phyloP scores from a whole-genome alignment of 1,284 basidiomycete genomes.

The Peniophora sp. region DNA sequence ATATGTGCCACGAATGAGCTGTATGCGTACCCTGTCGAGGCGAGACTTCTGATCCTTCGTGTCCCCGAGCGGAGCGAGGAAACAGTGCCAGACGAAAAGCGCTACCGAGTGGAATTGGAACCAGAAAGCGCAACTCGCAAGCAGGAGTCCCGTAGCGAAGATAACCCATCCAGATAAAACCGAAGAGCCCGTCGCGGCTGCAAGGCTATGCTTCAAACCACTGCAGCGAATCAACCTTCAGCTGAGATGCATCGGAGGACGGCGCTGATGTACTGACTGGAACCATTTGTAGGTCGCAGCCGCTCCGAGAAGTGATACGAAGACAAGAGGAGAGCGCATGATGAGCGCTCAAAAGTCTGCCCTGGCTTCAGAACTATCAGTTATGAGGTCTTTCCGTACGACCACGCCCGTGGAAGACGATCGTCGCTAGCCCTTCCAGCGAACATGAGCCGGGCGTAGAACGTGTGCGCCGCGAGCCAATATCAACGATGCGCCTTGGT shows the following conservation, averaged over 20 bases:
- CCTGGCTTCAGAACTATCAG: no score
- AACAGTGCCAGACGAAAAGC: constrained; percentile 11
- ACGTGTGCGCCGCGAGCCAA: no score
- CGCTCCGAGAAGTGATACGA: not conserved
- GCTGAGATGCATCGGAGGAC: not conserved
- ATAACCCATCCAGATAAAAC: not conserved
- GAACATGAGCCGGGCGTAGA: no score
- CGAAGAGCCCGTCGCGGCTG: not conserved
- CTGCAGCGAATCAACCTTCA: not conserved
- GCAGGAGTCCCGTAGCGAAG: not conserved
- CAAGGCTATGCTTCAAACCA: not conserved
- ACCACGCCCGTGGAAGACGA: no score
- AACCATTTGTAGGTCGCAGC: not conserved
- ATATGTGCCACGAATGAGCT: not conserved
- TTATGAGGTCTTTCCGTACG: no score
- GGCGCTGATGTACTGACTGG: not conserved
- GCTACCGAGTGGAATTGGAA: constrained; percentile 7
- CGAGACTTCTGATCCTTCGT: constrained; percentile 7
- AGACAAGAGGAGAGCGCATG: not conserved
- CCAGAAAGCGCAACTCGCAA: not conserved
- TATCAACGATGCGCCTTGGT: no score
- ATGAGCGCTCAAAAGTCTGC: not conserved
- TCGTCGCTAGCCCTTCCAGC: no score
- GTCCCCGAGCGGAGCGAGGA: constrained; percentile 12
- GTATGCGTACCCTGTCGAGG: constrained; percentile 8